Evolutionary conservation across 2,329 filamentous ascomycete species (phyloP).

Genomic region (Rugonectria rugulosa): DNA sequence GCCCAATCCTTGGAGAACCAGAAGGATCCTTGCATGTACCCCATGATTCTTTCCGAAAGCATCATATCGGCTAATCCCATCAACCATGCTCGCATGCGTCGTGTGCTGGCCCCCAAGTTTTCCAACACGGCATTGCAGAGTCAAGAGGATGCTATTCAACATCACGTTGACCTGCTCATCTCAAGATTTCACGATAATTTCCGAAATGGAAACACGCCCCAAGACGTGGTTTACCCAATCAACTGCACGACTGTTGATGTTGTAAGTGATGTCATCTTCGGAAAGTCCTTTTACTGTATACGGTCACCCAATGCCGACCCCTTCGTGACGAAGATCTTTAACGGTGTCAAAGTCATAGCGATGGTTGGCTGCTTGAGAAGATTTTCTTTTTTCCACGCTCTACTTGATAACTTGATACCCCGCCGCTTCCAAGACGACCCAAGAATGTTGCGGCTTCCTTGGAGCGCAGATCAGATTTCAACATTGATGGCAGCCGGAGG

Average conservation of each 20-base stretch:
- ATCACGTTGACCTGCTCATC: slow-evolving; percentile 36
- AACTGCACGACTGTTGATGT: slow-evolving; percentile 39
- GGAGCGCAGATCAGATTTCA: neutral
- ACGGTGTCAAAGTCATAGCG: slow-evolving; percentile 8
- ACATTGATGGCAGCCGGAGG: neutral
- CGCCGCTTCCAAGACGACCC: neutral
- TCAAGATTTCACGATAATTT: slow-evolving; percentile 23
- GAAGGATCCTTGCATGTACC: slow-evolving; percentile 13
- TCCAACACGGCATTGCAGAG: slow-evolving; percentile 36
- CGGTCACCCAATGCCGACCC: slow-evolving; percentile 31
- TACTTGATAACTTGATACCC: neutral
- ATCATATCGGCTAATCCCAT: neutral
- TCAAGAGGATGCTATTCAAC: slow-evolving; percentile 36
- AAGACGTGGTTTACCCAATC: slow-evolving; percentile 35
- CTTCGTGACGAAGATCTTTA: slow-evolving; percentile 31
- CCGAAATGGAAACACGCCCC: neutral
- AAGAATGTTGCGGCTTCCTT: neutral
- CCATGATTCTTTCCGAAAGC: neutral
- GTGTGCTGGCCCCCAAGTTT: slow-evolving; percentile 37
- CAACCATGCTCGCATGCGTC: slow-evolving; percentile 20
- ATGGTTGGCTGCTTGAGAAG: neutral
- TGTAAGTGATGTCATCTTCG: slow-evolving; percentile 38
- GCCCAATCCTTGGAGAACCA: slow-evolving; percentile 2
- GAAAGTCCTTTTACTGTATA: slow-evolving; percentile 34
- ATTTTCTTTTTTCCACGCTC: neutral